Conservation (phyloP, 1,139 yeast genomes). For the Hyphopichia buzzinii region DNA sequence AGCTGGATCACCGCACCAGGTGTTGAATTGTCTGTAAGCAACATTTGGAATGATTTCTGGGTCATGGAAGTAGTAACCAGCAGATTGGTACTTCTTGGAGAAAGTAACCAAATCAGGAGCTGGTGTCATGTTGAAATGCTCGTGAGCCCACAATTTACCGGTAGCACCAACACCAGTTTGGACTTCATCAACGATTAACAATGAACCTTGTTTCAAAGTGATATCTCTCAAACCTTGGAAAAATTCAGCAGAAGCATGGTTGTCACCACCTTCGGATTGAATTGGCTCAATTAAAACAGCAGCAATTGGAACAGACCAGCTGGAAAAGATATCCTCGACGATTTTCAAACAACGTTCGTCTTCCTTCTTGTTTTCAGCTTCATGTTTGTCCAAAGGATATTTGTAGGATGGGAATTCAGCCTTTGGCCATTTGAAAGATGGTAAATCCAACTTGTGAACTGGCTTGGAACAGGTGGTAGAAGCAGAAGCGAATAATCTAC, state of each 20-base stretch:
- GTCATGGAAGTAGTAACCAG: slow-evolving; percentile 77
- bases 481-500: slow-evolving; percentile 76
- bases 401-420: slow-evolving; percentile 75
- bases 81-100: slow-evolving; percentile 83
- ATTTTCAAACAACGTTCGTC: slow-evolving; percentile 64
- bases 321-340: slow-evolving; percentile 54
- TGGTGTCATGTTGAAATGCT: slow-evolving; percentile 68
- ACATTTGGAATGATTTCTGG: slow-evolving; percentile 66
- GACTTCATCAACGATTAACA: slow-evolving; percentile 78
- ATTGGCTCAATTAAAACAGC: slow-evolving; percentile 78
- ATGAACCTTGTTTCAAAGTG: slow-evolving; percentile 63
- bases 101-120: slow-evolving; percentile 83
- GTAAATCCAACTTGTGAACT: slow-evolving; percentile 79
- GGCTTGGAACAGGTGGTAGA: slow-evolving; percentile 81
- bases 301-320: slow-evolving; percentile 68
- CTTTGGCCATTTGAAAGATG: slow-evolving; percentile 85
- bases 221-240: slow-evolving; percentile 77
- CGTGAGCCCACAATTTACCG: slow-evolving; percentile 85
- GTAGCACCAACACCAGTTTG: slow-evolving; percentile 90
- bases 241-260: slow-evolving; percentile 71
- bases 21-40: slow-evolving; percentile 83
- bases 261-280: slow-evolving; percentile 87
- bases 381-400: slow-evolving; percentile 65
- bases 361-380: slow-evolving; percentile 56
- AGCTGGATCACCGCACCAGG: slow-evolving; percentile 91